Evolutionary conservation across 2,329 filamentous ascomycete genomes (phyloP), one percentile per base, ranked within the genome.

Genomic region (Cercospora sp.): DNA sequence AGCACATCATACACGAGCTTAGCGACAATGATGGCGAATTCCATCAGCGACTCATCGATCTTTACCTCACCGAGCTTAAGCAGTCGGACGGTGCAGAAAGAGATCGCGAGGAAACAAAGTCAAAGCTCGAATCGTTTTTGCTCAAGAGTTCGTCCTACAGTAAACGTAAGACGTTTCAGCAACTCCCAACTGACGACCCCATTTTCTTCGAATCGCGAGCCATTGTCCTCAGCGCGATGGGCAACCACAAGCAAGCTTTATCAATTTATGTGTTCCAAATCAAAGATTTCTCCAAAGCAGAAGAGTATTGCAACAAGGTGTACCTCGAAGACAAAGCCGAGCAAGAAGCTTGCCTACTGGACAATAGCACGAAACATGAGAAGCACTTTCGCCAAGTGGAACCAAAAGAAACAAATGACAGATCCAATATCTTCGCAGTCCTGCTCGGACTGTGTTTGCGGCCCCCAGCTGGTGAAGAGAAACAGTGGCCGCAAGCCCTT

Each of bases 221-320:
- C 6, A 90, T 98, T 55, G 90, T 98, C 20, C 87, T 98, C 45
- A 93, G 92, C 79, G 96, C 95, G 74, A 97, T 98, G 92, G 93
- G 92, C 6, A 91, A 94, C 74, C 94, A 99, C 81, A 94, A 93
- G 77, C 93, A 98, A 80, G 95, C 95, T 0, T 83, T 99, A n/a
- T 91, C 95, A 77, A 97, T 99, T 63, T 99, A 97, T 78, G 94
- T 98, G 30, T 99, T 97, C 81, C 95, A 94, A 79, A 87, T 99
- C 79, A 84, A 91, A 73, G 90, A 97, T 78, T 94, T 92, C 70
- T 83, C 82, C 12, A 98, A 97, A 80, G 95, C 95, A 33, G 95
- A 99, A 86, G 93, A 97, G 90, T 97, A 99, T 81, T 98, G 95
- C 83, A 97, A 97, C 80, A 89, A 89, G 69, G 87, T 94, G 66